Evolutionary conservation across 768 basidiomycete species (phyloP), one percentile per base, ranked within the genome.

Genomic region (Russula sp.): DNA sequence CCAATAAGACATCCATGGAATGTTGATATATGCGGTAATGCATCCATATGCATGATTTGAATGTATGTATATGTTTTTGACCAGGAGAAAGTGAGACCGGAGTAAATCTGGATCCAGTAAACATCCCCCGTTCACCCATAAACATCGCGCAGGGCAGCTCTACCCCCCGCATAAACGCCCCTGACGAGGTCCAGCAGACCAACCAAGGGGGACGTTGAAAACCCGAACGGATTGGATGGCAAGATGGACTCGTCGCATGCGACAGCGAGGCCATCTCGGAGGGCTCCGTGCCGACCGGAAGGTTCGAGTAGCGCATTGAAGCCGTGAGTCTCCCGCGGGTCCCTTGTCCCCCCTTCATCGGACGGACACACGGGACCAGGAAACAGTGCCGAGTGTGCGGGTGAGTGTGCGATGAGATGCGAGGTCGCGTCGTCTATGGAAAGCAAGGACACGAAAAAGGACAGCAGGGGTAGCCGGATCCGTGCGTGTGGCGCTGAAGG

Each of bases 261-360:
- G 27, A 62, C 55, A 45, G 42, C 40, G 37, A 63, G 35, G 16
- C 56, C 44, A 14, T 58, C 27, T 53, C 56, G 51, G 35, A 58
- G 44, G 13, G n/a, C 44, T 13, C 50, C 10, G 22, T 16, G 40
- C 20, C 18, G 42, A 20, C 44, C 48, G 6, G 42, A 47, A 20
- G 44, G 57, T 31, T 59, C 35, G n/a, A 59, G 62, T 32, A 27
- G 52, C 16, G 44, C 20, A 54, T 18, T 10, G 27, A 34, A 7
- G 31, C 51, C 51, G 16, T 42, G 20, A 8, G n/a, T 39, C 52
- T 42, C 45, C 22, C 9, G 45, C 6, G 52, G 5, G 6, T 48
- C 11, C 14, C 32, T 13, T 54, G 16, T 40, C 18, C 20, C 9
- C 8, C 22, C 47, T 48, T 49, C 54, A 9, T 42, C 57, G 31